phyloP scores from a whole-genome alignment of 2,329 filamentous ascomycete genomes.

The Trichoderma koningiopsis region DNA sequence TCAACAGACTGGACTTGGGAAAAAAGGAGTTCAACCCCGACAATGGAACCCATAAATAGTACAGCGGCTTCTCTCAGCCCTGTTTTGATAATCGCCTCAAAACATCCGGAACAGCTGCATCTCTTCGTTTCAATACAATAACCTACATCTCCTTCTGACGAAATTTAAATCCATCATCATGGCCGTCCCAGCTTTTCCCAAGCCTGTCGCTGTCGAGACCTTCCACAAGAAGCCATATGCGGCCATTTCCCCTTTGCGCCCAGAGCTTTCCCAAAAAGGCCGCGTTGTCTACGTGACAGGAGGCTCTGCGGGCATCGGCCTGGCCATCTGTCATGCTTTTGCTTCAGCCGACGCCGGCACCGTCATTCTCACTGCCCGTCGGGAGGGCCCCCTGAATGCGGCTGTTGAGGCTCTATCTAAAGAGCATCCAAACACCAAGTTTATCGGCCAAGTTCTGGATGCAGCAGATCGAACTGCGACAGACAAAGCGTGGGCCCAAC shows the following conservation, averaged over 20 bases:
- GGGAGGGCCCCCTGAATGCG: conserved; percentile 22
- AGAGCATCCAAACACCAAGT: conserved; percentile 14
- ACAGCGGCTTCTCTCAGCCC: background rate
- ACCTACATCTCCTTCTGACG: background rate
- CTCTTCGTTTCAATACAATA: background rate
- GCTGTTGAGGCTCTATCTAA: background rate
- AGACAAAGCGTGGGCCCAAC: conserved; percentile 35
- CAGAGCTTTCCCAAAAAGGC: conserved; percentile 44
- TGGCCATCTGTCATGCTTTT: conserved; percentile 62
- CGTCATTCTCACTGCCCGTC: conserved; percentile 45
- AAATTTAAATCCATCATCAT: background rate
- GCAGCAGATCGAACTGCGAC: conserved; percentile 32
- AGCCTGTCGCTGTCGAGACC: conserved; percentile 35
- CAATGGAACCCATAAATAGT: background rate
- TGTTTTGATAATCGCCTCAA: background rate
- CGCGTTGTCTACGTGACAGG: conserved; percentile 66
- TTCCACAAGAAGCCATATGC: conserved; percentile 40
- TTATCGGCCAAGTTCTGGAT: conserved; percentile 27
- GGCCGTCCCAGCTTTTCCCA: background rate
- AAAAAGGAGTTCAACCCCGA: background rate
- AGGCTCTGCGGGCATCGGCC: conserved; percentile 64
- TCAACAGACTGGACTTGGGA: background rate
- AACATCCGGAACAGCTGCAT: background rate
- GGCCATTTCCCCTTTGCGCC: conserved; percentile 40
- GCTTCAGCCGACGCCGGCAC: conserved; percentile 41